Evolutionary conservation across 305 asterid genomes (phyloP), one percentile per base, ranked within the genome.

Genomic region (Solanum hybrid): DNA sequence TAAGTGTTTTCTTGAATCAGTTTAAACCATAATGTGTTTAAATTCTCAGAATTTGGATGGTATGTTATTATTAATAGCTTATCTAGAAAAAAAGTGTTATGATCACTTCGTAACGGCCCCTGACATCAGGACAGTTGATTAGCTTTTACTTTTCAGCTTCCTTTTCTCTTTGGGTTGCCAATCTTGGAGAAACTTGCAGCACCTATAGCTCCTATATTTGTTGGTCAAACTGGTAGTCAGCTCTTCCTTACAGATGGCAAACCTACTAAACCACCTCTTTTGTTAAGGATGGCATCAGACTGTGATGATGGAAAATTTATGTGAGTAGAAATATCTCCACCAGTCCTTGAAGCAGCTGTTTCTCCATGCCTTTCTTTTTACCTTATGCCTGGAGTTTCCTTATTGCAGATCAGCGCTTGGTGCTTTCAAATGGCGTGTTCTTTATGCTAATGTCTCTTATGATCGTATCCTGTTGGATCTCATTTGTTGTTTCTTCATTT

Each of bases 181-280:
- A 93, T 96, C 94, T 92, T 97, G 95, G 99, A 97, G 95, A 97
- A 95, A 93, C 90, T 97, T 89, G 99, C 98, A 91, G 94, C 97
- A 72, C 98, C 99, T 11, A 92, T 97, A 77, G 99, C 99, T 89
- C 98, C 98, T 32, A 91, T 97, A 88, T 94, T 97, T 79, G 92
- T 94, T 81, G 99, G 99, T 88, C 95, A 93, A 91, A 96, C 98
- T 81, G 99, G 99, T 87, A 92, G 98, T 89, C 98, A 97, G 92
- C 98, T 97, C 90, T 97, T 96, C 92, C 99, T 97, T 86, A 95
- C 99, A 7, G 99, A 97, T 92, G 97, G 96, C 57, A 92, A 93
- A 86, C 93, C 99, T 78, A 89, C 94, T 61, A 96, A 94, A 92
- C 96, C 99, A 41, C 99, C 99, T 91, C 97, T 97, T 80, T 94